A percentile compares a stretch with the other conserved stretches of the same genome.
phyloP scores from a whole-genome alignment of 192 early-diverging fungal species.

The Lobosporangium transversale region DNA sequence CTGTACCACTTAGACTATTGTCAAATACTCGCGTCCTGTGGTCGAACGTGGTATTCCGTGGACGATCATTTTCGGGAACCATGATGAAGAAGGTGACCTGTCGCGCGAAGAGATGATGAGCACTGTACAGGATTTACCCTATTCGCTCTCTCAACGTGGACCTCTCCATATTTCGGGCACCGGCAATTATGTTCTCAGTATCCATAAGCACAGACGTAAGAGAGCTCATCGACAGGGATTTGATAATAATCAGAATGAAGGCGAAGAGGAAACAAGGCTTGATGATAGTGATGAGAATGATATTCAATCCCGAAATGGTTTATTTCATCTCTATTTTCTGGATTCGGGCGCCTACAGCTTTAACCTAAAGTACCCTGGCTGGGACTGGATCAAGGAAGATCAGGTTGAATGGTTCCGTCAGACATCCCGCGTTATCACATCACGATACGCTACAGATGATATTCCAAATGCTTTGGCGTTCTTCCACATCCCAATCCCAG shows the following conservation, averaged over 20 bases:
- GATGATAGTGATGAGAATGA: background rate
- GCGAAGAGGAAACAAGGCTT: background rate
- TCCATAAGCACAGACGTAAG: conserved; percentile 17
- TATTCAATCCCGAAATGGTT: conserved; percentile 3
- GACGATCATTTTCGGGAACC: conserved; percentile 59
- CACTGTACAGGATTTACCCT: conserved; percentile 48
- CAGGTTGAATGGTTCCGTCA: conserved; percentile 57
- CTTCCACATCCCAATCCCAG: conserved; percentile 59
- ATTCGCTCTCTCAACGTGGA: conserved; percentile 45
- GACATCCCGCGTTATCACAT: conserved; percentile 34
- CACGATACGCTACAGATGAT: conserved; percentile 1
- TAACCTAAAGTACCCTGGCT: conserved; percentile 43
- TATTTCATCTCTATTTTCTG: conserved; percentile 57
- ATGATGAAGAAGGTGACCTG: conserved; percentile 58
- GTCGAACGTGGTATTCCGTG: conserved; percentile 45
- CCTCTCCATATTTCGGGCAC: conserved; percentile 52
- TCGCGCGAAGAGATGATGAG: conserved; percentile 57
- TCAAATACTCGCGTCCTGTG: conserved; percentile 44
- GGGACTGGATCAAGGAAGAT: conserved; percentile 54
- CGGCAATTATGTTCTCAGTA: conserved; percentile 54
- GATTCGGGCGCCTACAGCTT: conserved; percentile 55
- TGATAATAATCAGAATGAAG: background rate
- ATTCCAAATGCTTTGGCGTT: conserved; percentile 57
- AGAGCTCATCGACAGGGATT: conserved; percentile 3
- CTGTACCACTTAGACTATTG: conserved; percentile 23